Conservation (phyloP, 164 flowering plant species). For the Vitis rupestris region DNA sequence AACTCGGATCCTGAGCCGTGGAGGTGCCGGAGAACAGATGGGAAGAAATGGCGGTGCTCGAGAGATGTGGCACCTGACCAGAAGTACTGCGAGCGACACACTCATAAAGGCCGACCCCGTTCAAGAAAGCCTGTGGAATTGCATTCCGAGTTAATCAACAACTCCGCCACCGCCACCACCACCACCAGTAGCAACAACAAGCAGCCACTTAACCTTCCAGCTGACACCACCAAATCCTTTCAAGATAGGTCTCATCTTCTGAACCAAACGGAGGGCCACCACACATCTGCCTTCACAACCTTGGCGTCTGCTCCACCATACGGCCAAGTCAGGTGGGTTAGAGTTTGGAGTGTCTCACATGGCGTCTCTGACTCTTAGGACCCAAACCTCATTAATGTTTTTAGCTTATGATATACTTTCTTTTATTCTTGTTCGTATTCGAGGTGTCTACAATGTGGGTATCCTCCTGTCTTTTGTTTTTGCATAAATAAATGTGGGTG, state of each 20-base stretch:
- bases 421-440: conserved; percentile 13
- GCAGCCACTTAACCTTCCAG: conserved; percentile 2
- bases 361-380: neutral
- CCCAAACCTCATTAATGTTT: neutral
- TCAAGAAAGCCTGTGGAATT: conserved; percentile 99
- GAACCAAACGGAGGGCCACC: conserved; percentile 15
- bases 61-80: conserved; percentile 74
- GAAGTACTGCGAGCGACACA: conserved; percentile 87
- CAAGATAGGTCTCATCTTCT: conserved; percentile 14
- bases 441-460: neutral
- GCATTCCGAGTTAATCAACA: conserved; percentile 18
- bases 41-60: conserved; percentile 91
- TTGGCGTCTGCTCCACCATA: conserved; percentile 26
- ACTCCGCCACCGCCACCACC: conserved; percentile 2
- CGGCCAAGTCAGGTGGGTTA: conserved; percentile 42
- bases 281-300: conserved; percentile 14
- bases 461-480: conserved; percentile 4
- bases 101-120: conserved; percentile 78
- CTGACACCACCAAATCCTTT: conserved; percentile 6
- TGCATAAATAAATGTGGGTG: conserved; percentile 3
- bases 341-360: neutral
- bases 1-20: conserved; percentile 68
- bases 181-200: conserved; percentile 9
- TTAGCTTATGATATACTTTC: neutral
- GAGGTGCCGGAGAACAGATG: conserved; percentile 82